A percentile compares a stretch with the other conserved stretches of the same genome.
phyloP scores from a whole-genome alignment of 108 stramenopile genomes.

The Fistulifera pelliculosa region DNA sequence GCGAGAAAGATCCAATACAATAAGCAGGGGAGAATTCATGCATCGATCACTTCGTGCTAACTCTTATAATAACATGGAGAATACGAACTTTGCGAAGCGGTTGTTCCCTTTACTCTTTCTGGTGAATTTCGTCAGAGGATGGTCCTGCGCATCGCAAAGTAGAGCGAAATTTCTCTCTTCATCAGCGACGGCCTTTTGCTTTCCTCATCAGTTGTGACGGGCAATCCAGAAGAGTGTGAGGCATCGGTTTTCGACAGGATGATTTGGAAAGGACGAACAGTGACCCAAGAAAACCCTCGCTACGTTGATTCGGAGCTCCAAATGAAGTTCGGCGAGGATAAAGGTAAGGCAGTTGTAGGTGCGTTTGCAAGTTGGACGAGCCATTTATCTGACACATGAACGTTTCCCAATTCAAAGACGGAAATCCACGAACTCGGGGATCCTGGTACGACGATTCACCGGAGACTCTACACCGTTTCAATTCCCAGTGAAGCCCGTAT shows the following conservation, averaged over 20 bases:
- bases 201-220: slow-evolving; percentile 12
- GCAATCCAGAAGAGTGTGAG: slow-evolving; percentile 22
- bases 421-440: slow-evolving; percentile 72
- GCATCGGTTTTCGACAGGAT: neutral
- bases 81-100: too few relatives aligned
- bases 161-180: slow-evolving; percentile 41
- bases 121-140: too few relatives aligned
- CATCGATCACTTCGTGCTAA: too few relatives aligned
- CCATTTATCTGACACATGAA: neutral
- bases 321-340: slow-evolving; percentile 62
- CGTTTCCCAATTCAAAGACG: slow-evolving; percentile 15
- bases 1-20: too few relatives aligned
- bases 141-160: neutral
- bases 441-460: slow-evolving; percentile 68
- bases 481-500: slow-evolving; percentile 53
- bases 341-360: slow-evolving; percentile 4
- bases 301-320: slow-evolving; percentile 71
- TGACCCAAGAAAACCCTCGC: slow-evolving; percentile 40
- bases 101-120: too few relatives aligned
- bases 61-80: too few relatives aligned
- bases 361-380: neutral
- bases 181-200: slow-evolving; percentile 30
- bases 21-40: too few relatives aligned
- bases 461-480: slow-evolving; percentile 75
- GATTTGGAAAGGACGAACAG: neutral